A percentile compares a stretch with the other conserved stretches of the same genome.
Conservation (phyloP, 495 filamentous ascomycete genomes). For the Annulohypoxylon nitens region DNA sequence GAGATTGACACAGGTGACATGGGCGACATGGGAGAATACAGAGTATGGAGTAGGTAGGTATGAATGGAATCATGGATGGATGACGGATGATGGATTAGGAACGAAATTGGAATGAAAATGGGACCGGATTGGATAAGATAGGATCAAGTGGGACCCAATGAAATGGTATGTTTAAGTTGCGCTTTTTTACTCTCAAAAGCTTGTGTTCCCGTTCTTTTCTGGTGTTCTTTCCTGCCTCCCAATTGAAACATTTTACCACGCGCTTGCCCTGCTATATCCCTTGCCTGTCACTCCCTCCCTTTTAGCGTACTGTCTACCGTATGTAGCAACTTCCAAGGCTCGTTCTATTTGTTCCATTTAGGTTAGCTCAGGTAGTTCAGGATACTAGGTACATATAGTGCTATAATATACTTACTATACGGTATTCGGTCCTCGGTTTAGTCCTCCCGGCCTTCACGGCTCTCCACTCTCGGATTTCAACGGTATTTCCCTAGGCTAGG, state of each 20-base stretch:
- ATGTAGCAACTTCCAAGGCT: neutral
- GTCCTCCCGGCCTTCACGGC: neutral
- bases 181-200: neutral
- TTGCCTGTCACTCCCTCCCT: conserved; percentile 5
- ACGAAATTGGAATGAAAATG: conserved; percentile 1
- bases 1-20: neutral
- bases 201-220: neutral
- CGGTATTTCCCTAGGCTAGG: conserved; percentile 7
- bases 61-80: neutral
- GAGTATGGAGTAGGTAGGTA: neutral
- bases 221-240: neutral
- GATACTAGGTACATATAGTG: neutral
- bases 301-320: neutral
- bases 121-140: neutral
- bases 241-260: conserved; percentile 17
- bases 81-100: neutral
- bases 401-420: neutral
- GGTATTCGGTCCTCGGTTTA: conserved; percentile 14
- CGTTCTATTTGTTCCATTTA: too few species aligned
- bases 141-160: conserved; percentile 3
- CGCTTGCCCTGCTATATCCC: conserved; percentile 18
- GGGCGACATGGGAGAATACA: neutral
- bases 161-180: neutral
- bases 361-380: neutral
- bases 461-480: conserved; percentile 9